Conservation (phyloP, 768 basidiomycete species). For the Auriscalpium microsporum region DNA sequence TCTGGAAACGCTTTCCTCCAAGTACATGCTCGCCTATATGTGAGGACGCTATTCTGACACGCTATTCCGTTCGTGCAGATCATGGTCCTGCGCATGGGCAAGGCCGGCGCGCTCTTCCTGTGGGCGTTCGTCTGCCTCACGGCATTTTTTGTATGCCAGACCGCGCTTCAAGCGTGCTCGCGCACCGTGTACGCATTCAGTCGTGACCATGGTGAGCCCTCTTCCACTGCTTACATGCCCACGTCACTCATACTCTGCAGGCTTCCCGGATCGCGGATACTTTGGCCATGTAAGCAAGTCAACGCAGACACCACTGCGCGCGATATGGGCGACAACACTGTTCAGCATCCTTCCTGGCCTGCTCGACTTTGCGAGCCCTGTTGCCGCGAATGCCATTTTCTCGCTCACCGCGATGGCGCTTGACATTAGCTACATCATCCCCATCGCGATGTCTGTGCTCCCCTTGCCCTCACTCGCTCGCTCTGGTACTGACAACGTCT, state of each 20-base stretch:
- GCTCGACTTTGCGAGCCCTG: slow-evolving; percentile 66
- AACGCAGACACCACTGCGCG: slow-evolving; percentile 70
- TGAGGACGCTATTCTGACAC: not conserved
- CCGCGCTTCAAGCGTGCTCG: slow-evolving; percentile 74
- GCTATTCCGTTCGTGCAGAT: slow-evolving; percentile 35
- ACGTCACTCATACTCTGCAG: slow-evolving; percentile 23
- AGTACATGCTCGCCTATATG: slow-evolving; percentile 20
- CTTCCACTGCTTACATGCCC: not conserved
- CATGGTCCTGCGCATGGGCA: slow-evolving; percentile 69
- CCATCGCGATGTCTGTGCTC: slow-evolving; percentile 49
- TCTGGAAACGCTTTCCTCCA: slow-evolving; percentile 70
- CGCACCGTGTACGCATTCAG: slow-evolving; percentile 81
- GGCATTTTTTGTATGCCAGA: slow-evolving; percentile 81
- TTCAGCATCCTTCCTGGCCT: slow-evolving; percentile 63
- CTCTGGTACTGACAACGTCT: not conserved
- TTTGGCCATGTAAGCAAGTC: slow-evolving; percentile 56
- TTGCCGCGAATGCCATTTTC: slow-evolving; percentile 77
- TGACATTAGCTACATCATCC: slow-evolving; percentile 76
- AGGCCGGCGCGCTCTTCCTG: slow-evolving; percentile 62
- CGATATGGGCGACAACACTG: slow-evolving; percentile 66
- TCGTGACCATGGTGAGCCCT: slow-evolving; percentile 54
- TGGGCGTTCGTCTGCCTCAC: slow-evolving; percentile 83
- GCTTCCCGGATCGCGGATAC: slow-evolving; percentile 69
- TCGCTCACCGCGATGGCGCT: slow-evolving; percentile 72
- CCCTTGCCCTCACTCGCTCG: not conserved